phyloP scores from a whole-genome alignment of 2,329 filamentous ascomycete genomes.

The Teratosphaeria viscida region DNA sequence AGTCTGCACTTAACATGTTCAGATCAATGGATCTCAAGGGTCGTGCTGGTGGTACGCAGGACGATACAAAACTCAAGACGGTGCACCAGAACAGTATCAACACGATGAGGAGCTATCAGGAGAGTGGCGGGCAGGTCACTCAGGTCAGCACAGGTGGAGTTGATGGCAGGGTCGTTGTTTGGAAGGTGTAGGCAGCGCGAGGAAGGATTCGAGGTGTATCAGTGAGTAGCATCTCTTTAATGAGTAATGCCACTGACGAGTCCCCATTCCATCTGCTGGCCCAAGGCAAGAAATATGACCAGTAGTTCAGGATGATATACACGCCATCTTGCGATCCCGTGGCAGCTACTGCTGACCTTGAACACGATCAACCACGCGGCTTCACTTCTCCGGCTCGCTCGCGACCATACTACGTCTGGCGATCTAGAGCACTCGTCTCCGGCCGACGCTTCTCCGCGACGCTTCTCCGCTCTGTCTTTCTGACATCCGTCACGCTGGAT shows the following conservation, averaged over 20 bases:
- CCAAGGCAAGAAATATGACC: background rate
- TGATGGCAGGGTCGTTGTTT: slow-evolving; percentile 39
- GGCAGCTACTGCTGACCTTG: background rate
- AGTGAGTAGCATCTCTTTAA: background rate
- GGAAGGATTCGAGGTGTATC: background rate
- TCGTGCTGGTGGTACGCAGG: slow-evolving; percentile 53
- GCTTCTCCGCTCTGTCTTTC: background rate
- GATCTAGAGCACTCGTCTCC: background rate
- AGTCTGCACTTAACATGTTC: slow-evolving; percentile 96
- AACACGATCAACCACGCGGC: background rate
- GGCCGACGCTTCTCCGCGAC: background rate
- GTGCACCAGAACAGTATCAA: slow-evolving; percentile 94
- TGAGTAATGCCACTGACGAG: background rate
- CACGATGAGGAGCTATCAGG: slow-evolving; percentile 68
- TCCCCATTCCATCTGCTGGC: background rate
- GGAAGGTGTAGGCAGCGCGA: slow-evolving; percentile 27
- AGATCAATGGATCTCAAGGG: slow-evolving; percentile 97
- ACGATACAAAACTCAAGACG: slow-evolving; percentile 90
- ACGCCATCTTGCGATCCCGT: background rate
- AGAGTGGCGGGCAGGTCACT: slow-evolving; percentile 43
- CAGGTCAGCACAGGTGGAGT: slow-evolving; percentile 64
- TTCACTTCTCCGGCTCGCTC: background rate
- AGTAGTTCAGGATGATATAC: background rate
- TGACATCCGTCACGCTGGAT: background rate
- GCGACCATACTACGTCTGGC: background rate